Conservation (phyloP, 1,284 basidiomycete species). For the Wallemia mellicola region DNA sequence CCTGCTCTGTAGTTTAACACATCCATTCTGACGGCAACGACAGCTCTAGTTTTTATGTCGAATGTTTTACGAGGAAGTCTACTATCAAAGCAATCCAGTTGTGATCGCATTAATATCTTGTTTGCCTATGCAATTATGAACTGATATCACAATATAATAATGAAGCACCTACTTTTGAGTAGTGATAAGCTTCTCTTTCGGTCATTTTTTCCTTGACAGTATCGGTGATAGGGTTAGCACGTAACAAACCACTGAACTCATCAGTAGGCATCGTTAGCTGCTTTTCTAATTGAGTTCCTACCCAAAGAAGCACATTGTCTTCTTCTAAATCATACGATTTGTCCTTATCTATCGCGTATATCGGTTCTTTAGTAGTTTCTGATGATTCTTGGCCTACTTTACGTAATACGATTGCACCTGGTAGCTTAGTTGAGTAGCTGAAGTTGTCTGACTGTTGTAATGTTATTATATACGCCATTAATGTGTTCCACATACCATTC, state of each 20-base stretch:
- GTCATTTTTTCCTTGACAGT: conserved; percentile 8
- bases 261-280: conserved; percentile 12
- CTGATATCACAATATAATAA: background rate
- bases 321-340: conserved; percentile 8
- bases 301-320: conserved; percentile 12
- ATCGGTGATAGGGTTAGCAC: conserved; percentile 10
- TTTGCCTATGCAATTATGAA: conserved; percentile 3
- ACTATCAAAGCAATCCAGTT: conserved; percentile 13
- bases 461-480: background rate
- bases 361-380: background rate
- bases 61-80: conserved; percentile 13
- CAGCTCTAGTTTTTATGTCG: conserved; percentile 14
- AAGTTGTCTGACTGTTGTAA: background rate
- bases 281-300: conserved; percentile 14
- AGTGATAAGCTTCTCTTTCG: conserved; percentile 5
- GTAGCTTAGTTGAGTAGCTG: background rate
- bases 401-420: background rate
- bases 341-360: conserved; percentile 13
- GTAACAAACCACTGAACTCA: conserved; percentile 11
- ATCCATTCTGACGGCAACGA: conserved; percentile 12
- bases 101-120: conserved; percentile 14
- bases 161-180: conserved; percentile 1
- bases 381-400: background rate
- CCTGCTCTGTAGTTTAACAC: conserved; percentile 14
- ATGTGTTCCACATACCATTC: background rate